Evolutionary conservation across 179 eudicot species (phyloP), one percentile per base, ranked within the genome.

Genomic region (Silene noctiflora): DNA sequence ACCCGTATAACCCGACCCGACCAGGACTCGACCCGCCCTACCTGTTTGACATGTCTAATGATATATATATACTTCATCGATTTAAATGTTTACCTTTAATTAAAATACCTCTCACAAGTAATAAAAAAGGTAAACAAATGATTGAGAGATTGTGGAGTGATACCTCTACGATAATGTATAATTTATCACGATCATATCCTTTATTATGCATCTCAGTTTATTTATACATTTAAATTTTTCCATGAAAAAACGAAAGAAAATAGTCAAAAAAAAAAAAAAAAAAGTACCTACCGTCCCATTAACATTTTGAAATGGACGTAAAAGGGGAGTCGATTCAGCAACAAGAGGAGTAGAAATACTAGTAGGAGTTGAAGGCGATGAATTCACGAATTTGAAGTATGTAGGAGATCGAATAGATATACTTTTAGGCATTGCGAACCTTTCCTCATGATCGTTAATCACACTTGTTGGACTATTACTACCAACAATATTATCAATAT

Each of bases 391-490:
- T 82, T 90, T 91, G 80, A 83, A 77, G 51, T 79, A 91, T 16
- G 87, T 88, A n/a, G 85, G 87, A 10, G 97, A 89, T 9, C 89
- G 87, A 72, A 92, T 85, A 0, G 97, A 89, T 48, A 91, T 91
- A 80, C 96, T 88, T 85, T 86, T 92, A 3, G 96, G 96, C 82
- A 89, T 60, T 21, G 84, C n/a, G 63, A 80, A 67, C 60, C 83
- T 75, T 42, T 82, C 78, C 3, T 75, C 82, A n/a, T 75, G 27
- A 19, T 75, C 65, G 31, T 80, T 79, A 33, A 82, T 74, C 59
- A 84, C 86, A 76, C 91, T 88, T 4, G 85, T 86, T 7, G 87
- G 83, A 73, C 89, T 85, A 39, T 71, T 70, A 16, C 56, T 62
- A 46, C 78, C 78, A 19, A 67, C 2, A 10, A 19, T 42, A 10